These are phyloP conservation scores for Albugo candida DNA, from an alignment of 352 stramenopile species.

Conservation along the genomic window DNA sequence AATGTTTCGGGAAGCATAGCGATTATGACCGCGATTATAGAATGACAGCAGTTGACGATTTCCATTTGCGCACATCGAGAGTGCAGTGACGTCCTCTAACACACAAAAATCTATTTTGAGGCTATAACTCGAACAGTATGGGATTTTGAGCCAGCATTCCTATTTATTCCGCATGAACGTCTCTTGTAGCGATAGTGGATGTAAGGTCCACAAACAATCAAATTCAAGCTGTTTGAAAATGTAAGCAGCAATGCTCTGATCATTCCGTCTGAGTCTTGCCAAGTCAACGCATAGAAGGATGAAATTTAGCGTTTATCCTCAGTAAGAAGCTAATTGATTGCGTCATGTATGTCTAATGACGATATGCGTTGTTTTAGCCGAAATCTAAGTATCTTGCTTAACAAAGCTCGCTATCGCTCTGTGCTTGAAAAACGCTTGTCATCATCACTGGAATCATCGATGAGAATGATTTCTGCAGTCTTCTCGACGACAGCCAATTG, in stretches of 20 bases:
- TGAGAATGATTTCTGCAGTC: too few relatives aligned
- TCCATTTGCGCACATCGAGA: neutral
- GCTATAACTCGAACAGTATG: too few relatives aligned
- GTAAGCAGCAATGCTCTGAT: conserved; percentile 88
- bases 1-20: neutral
- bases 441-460: too few relatives aligned
- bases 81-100: too few relatives aligned
- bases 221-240: conserved; percentile 82
- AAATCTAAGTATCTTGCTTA: too few relatives aligned
- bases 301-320: conserved; percentile 81
- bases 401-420: too few relatives aligned
- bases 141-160: conserved; percentile 48
- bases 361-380: too few relatives aligned
- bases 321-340: conserved; percentile 87
- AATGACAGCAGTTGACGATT: neutral
- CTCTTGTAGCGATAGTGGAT: conserved; percentile 90
- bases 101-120: too few relatives aligned
- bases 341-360: too few relatives aligned
- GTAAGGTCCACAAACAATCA: conserved; percentile 91
- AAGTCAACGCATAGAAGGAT: conserved; percentile 82
- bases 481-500: too few relatives aligned
- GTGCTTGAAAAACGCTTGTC: too few relatives aligned
- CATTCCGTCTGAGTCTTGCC: conserved; percentile 82
- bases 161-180: conserved; percentile 91
- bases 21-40: too few relatives aligned